Percentiles rank a stretch among this genome's conserved stretches.
Evolutionary conservation across 1,139 yeast genomes (phyloP).

Genomic region (Hanseniaspora uvarum): DNA sequence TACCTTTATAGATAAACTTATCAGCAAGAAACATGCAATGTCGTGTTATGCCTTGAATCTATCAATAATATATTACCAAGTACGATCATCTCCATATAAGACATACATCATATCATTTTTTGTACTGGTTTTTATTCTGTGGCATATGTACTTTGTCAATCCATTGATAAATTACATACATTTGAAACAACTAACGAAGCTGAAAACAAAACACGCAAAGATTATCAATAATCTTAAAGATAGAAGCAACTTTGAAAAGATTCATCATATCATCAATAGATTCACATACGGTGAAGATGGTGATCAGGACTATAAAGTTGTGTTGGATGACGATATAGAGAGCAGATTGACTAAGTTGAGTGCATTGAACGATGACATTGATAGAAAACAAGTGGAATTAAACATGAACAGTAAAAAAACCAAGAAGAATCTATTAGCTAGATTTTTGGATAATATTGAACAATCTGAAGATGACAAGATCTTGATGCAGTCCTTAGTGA

Average conservation of each 20-base stretch:
- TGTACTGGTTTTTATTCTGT: background rate
- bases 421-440: conserved; percentile 1
- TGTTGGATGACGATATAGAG: conserved; percentile 36
- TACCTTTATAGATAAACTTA: conserved; percentile 7
- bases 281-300: conserved; percentile 42
- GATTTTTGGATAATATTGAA: conserved; percentile 12
- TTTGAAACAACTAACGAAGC: conserved; percentile 24
- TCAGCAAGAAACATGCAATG: background rate
- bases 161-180: conserved; percentile 8
- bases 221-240: conserved; percentile 59
- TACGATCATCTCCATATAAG: background rate
- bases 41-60: background rate
- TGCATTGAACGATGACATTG: conserved; percentile 34
- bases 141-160: conserved; percentile 9
- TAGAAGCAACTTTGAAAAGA: conserved; percentile 65
- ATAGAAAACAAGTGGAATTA: conserved; percentile 15
- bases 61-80: background rate
- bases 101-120: background rate
- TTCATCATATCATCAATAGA: conserved; percentile 60
- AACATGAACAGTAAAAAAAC: background rate
- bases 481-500: background rate
- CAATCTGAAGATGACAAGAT: conserved; percentile 12
- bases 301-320: conserved; percentile 29
- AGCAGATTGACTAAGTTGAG: conserved; percentile 36
- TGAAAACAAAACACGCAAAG: conserved; percentile 12